These are phyloP conservation scores for Pyricularia sp. DNA, from an alignment of 2,329 filamentous ascomycete genomes.

Conservation along the genomic window DNA sequence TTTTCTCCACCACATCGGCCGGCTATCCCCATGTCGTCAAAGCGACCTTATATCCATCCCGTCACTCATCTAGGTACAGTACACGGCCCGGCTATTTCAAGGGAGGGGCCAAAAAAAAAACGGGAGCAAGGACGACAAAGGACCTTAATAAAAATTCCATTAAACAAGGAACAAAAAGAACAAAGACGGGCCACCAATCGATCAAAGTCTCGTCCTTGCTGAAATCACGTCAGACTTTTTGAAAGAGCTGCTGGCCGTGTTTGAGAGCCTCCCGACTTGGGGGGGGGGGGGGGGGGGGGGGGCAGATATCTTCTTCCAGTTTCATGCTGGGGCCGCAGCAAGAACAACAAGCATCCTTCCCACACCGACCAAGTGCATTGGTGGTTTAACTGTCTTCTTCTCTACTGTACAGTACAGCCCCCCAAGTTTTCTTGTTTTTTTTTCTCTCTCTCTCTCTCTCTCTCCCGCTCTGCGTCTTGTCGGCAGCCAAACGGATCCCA, in stretches of 20 bases:
- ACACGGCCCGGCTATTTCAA: background rate
- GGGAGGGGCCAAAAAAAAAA: background rate
- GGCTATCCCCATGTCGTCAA: background rate
- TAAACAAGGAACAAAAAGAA: background rate
- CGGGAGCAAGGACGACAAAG: background rate
- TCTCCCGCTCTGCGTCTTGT: background rate
- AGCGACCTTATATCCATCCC: background rate
- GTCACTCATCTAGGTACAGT: background rate
- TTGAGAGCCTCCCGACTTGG: background rate
- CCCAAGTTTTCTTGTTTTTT: too few relatives aligned
- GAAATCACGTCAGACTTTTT: background rate
- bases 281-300: too few relatives aligned
- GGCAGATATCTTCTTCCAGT: background rate
- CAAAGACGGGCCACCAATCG: background rate
- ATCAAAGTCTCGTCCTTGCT: background rate
- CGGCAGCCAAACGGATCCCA: background rate
- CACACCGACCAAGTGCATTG: background rate
- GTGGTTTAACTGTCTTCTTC: background rate
- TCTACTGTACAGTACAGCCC: too few relatives aligned
- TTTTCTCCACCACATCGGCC: background rate
- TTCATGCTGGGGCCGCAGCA: background rate
- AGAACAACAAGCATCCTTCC: background rate
- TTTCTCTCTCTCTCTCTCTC: too few relatives aligned
- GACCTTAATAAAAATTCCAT: background rate
- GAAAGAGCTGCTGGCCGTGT: background rate